Conservation (phyloP, 2,329 filamentous ascomycete genomes). For the Cladosporium sphaerospermum region DNA sequence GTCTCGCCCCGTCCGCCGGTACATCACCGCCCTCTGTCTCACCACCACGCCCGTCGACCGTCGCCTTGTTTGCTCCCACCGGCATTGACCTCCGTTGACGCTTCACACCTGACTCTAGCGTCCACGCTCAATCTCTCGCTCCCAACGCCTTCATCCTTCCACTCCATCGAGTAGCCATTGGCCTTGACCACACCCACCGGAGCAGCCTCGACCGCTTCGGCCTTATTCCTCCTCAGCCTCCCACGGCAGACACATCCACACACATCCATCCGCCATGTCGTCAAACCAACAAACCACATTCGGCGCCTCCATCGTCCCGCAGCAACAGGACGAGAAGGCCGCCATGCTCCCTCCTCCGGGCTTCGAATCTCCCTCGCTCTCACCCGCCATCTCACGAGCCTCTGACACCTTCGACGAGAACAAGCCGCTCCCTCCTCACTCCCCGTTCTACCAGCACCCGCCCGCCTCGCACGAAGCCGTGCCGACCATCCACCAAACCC, state of each 20-base stretch:
- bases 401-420: conserved; percentile 26
- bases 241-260: not conserved
- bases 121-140: not conserved
- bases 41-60: not conserved
- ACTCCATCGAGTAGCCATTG: conserved; percentile 5
- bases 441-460: conserved; percentile 44
- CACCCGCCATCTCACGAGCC: conserved; percentile 28
- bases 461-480: conserved; percentile 37
- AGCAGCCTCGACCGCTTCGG: not conserved
- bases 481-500: conserved; percentile 14
- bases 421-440: conserved; percentile 34
- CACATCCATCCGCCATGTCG: not conserved
- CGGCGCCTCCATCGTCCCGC: conserved; percentile 36
- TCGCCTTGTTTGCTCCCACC: not conserved
- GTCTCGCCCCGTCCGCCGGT: not conserved
- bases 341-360: conserved; percentile 26
- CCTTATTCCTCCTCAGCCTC: not conserved
- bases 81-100: not conserved
- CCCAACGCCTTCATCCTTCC: conserved; percentile 1
- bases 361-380: conserved; percentile 30
- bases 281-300: conserved; percentile 30
- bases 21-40: not conserved
- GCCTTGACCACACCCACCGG: not conserved
- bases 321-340: conserved; percentile 17
- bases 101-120: not conserved